These are phyloP conservation scores for Cinnamomum chago DNA, from an alignment of 164 flowering plant species.

Conservation along the genomic window DNA sequence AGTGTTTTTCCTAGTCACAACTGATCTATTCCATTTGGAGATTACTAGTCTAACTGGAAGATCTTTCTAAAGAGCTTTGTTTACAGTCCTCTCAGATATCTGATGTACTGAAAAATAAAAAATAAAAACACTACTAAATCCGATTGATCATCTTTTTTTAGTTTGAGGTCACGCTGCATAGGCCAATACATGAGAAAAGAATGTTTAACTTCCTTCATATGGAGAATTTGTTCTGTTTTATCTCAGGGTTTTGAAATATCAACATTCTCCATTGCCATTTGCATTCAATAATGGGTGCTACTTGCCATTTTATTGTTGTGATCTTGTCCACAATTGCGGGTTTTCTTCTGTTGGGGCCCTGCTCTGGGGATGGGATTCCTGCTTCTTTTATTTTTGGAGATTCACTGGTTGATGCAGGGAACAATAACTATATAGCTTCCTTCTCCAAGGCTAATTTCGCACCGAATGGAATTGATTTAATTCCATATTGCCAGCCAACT, in stretches of 20 bases:
- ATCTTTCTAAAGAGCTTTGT: not conserved
- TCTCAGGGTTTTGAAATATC: not conserved
- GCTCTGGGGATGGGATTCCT: conserved; percentile 26
- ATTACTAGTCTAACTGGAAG: not conserved
- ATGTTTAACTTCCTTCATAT: not conserved
- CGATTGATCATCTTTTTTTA: not conserved
- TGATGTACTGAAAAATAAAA: not conserved
- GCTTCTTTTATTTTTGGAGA: conserved; percentile 75
- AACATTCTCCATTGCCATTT: not conserved
- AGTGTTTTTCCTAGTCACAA: not conserved
- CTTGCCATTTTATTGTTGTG: not conserved
- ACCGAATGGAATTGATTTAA: conserved; percentile 78
- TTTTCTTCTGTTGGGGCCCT: conserved; percentile 8
- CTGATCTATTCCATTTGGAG: not conserved
- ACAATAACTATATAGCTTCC: conserved; percentile 68
- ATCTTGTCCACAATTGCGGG: not conserved
- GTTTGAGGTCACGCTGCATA: not conserved
- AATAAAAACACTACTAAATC: not conserved
- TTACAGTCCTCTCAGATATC: not conserved
- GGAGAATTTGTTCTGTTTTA: too few species aligned
- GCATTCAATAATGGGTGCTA: conserved; percentile 7
- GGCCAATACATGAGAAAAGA: not conserved
- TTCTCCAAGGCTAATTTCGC: conserved; percentile 56
- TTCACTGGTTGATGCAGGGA: conserved; percentile 76
- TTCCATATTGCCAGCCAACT: conserved; percentile 36